A percentile compares a stretch with the other conserved stretches of the same genome.
These are phyloP conservation scores for Vaccinium darrowii DNA, from an alignment of 148 eudicot species.

Conservation along the genomic window DNA sequence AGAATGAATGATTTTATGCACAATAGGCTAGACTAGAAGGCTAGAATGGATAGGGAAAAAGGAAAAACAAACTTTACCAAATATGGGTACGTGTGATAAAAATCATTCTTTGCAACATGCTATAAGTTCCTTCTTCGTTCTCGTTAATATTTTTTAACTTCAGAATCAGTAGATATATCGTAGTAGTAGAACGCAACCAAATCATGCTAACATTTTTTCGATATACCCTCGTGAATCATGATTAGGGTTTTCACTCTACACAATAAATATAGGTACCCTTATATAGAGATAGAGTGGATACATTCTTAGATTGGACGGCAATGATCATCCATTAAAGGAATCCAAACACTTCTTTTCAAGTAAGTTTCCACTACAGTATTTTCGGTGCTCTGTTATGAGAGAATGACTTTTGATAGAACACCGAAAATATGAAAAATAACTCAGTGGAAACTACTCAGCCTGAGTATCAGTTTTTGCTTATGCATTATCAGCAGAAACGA, in stretches of 20 bases:
- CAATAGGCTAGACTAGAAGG: neutral
- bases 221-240: constrained; percentile 20
- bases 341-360: too few relatives aligned
- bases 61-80: neutral
- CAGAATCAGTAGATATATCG: neutral
- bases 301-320: too few relatives aligned
- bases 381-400: too few relatives aligned
- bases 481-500: neutral
- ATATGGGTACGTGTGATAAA: neutral
- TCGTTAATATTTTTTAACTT: neutral
- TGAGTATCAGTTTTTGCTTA: constrained; percentile 4
- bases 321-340: too few relatives aligned
- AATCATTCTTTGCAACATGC: neutral
- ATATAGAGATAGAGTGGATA: neutral
- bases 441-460: neutral
- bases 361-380: too few relatives aligned
- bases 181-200: neutral
- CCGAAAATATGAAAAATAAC: too few relatives aligned
- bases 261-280: neutral
- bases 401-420: too few relatives aligned
- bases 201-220: constrained; percentile 6
- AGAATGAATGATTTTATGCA: too few relatives aligned
- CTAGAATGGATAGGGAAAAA: neutral
- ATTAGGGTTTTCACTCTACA: constrained; percentile 26
- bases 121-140: neutral